Evolutionary conservation across 768 basidiomycete species (phyloP).

Genomic region (Leccinellum luteum): DNA sequence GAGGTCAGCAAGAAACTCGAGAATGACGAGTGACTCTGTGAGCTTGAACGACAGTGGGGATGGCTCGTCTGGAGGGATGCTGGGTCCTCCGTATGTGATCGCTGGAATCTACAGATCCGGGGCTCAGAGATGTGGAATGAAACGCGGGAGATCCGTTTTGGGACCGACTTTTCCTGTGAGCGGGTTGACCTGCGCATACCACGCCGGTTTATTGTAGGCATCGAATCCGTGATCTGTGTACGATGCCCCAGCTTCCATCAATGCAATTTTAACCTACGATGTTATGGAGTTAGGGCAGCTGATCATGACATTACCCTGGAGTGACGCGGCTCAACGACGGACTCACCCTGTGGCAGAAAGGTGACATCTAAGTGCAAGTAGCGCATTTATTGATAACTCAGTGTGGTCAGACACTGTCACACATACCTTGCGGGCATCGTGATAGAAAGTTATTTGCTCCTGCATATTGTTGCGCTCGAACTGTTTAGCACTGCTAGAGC

Average conservation of each 20-base stretch:
- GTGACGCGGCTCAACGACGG: slow-evolving; percentile 6
- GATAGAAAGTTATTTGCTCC: slow-evolving; percentile 39
- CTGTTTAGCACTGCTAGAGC: too few relatives aligned
- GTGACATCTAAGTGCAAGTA: slow-evolving; percentile 41
- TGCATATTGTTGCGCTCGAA: slow-evolving; percentile 1
- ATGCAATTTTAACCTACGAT: slow-evolving; percentile 53
- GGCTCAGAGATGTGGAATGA: background rate
- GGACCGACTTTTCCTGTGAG: slow-evolving; percentile 50
- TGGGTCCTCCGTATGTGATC: slow-evolving; percentile 58
- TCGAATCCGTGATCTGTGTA: slow-evolving; percentile 56
- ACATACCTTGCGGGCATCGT: slow-evolving; percentile 35
- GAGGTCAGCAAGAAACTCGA: slow-evolving; percentile 65
- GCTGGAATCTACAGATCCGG: slow-evolving; percentile 48
- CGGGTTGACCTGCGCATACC: slow-evolving; percentile 65
- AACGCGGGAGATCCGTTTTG: background rate
- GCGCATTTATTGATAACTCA: background rate
- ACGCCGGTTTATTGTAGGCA: slow-evolving; percentile 53
- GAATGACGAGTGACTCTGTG: slow-evolving; percentile 60
- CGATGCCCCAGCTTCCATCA: slow-evolving; percentile 49
- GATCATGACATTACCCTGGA: slow-evolving; percentile 15
- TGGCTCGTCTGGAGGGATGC: slow-evolving; percentile 49
- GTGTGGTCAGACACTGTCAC: background rate
- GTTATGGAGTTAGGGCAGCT: background rate
- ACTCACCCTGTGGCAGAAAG: slow-evolving; percentile 51
- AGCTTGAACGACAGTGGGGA: slow-evolving; percentile 58